Percentiles rank a stretch among this genome's conserved stretches.
These are phyloP conservation scores for Aegilops speltoides DNA, from an alignment of 176 grass and related monocot genomes.

Conservation along the genomic window DNA sequence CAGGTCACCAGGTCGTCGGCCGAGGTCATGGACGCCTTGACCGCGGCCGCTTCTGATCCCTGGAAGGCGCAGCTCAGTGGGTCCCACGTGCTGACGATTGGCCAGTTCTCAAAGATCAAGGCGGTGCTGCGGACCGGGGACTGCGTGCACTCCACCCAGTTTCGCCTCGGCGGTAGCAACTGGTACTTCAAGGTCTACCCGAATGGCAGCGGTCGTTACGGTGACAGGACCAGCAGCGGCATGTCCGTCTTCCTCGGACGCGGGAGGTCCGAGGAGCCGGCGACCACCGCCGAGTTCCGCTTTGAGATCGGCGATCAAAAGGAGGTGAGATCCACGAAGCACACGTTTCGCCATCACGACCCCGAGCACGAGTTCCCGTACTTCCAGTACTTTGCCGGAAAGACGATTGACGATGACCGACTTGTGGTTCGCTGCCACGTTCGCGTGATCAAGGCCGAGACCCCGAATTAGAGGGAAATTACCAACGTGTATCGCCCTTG, in stretches of 20 bases:
- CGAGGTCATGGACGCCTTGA: not conserved
- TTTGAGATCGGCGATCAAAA: not conserved
- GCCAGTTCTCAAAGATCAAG: not conserved
- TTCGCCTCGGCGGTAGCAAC: not conserved
- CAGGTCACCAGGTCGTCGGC: not conserved
- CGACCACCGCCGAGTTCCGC: not conserved
- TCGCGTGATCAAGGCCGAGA: too few relatives aligned
- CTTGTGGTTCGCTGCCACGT: not conserved
- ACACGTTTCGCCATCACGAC: not conserved
- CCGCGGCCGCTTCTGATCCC: not conserved
- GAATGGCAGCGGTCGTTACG: not conserved
- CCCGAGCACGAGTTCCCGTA: not conserved
- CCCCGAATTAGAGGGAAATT: too few relatives aligned
- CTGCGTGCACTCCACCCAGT: not conserved
- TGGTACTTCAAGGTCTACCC: not conserved
- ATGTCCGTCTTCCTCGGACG: not conserved
- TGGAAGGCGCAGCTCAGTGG: not conserved
- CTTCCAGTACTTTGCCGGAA: not conserved
- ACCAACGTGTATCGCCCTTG: too few relatives aligned
- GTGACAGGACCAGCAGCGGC: fast-evolving
- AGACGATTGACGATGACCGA: not conserved
- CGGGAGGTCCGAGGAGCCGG: not conserved
- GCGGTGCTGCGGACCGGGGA: not conserved
- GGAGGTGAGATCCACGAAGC: not conserved
- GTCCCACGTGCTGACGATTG: not conserved